Evolutionary conservation across 2,329 filamentous ascomycete genomes (phyloP).

Genomic region (Alternaria arbusti): DNA sequence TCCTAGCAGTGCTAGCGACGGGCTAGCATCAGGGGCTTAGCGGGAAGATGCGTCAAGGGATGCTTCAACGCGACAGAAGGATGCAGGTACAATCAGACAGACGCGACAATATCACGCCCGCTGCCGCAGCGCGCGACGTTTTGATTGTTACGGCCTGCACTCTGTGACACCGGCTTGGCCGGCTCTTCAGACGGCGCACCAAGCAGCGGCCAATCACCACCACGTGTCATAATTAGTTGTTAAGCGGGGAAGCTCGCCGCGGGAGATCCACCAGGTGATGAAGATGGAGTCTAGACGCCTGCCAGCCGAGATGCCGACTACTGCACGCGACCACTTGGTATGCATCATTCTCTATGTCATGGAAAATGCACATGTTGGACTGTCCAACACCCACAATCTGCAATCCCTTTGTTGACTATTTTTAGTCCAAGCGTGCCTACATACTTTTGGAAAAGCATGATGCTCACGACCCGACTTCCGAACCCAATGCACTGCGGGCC

Average conservation of each 20-base stretch:
- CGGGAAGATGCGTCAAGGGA: conserved; percentile 20
- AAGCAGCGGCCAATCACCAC: conserved; percentile 14
- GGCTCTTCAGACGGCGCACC: conserved; percentile 3
- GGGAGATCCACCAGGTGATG: conserved; percentile 10
- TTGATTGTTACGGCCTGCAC: conserved; percentile 13
- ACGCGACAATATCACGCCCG: neutral
- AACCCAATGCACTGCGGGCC: neutral
- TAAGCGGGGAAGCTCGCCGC: conserved; percentile 9
- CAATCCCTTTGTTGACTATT: neutral
- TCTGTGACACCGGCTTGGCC: conserved; percentile 13
- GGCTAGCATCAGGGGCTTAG: conserved; percentile 26
- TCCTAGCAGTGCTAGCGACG: conserved; percentile 4
- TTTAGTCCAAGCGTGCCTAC: neutral
- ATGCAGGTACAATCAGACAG: conserved; percentile 19
- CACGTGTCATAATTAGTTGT: conserved; percentile 10
- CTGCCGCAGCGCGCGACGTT: conserved; percentile 2
- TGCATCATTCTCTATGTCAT: neutral
- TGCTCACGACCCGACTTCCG: neutral
- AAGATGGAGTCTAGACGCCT: conserved; percentile 4
- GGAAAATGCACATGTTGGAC: neutral
- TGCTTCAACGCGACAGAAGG: conserved; percentile 17
- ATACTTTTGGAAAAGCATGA: neutral
- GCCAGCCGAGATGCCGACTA: neutral
- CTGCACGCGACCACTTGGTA: conserved; percentile 7
- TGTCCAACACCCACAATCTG: neutral